Conservation (phyloP, 345 rosid genomes). For the Hypericum androsaemum region DNA sequence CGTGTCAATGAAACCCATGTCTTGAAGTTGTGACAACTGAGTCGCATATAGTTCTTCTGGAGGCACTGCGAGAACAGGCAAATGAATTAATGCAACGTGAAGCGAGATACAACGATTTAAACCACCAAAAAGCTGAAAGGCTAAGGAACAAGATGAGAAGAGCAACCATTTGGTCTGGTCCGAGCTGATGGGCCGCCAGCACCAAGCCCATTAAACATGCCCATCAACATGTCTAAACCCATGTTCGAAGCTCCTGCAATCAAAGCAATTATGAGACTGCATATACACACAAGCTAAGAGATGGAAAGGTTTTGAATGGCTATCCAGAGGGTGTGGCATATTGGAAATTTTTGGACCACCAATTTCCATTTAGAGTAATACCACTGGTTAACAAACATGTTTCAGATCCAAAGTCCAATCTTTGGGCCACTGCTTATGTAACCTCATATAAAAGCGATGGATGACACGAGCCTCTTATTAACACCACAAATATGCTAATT, state of each 20-base stretch:
- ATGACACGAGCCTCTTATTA: too few relatives aligned
- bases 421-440: too few relatives aligned
- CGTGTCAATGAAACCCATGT: constrained; percentile 76
- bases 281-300: too few relatives aligned
- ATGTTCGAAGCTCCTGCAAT: constrained; percentile 39
- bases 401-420: too few relatives aligned
- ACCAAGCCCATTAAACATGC: constrained; percentile 43
- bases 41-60: constrained; percentile 67
- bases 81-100: background rate
- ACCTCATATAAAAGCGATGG: too few relatives aligned
- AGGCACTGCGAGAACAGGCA: constrained; percentile 37
- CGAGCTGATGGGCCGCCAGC: constrained; percentile 51
- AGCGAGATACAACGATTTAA: background rate
- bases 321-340: too few relatives aligned
- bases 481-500: too few relatives aligned
- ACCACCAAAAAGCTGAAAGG: background rate
- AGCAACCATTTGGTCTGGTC: constrained; percentile 38
- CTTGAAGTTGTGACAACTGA: constrained; percentile 69
- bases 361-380: too few relatives aligned
- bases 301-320: too few relatives aligned
- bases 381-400: too few relatives aligned
- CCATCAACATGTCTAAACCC: constrained; percentile 48
- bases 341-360: too few relatives aligned
- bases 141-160: background rate
- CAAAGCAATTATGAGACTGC: background rate